Evolutionary conservation across 2,329 filamentous ascomycete species (phyloP), one percentile per base, ranked within the genome.

Genomic region (Zasmidium cellare): DNA sequence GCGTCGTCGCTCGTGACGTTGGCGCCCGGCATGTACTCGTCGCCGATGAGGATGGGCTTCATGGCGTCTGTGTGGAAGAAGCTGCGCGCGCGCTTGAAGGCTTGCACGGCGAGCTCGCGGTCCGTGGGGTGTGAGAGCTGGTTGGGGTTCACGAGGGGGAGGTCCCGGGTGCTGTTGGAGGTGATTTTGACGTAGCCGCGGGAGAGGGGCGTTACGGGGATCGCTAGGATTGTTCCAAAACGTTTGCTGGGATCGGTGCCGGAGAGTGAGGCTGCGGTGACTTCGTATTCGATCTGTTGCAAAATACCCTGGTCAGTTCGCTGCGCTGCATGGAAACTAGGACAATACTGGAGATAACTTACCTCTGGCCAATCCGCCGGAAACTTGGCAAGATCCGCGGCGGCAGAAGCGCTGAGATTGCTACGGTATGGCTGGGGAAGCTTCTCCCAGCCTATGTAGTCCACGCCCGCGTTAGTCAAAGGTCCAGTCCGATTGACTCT

Each of bases 121-220:
- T 76, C 74, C 1, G 63, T 60, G 1, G 65, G 60, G 20, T 72
- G 54, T 2, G 67, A 70, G 1, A 76, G 64, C 71, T 72, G 75
- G 48, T 68, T 68, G 1, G 71, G 71, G 28, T 74, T 63, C 35
- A 76, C 65, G 6, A 67, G 46, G 0, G 75, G 75, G 0, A 61
- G 56, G 44, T 48, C 55, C 12, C 31, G 18, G 19, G 58, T 57
- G 41, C 46, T 31, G 2, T 25, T 46, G 7, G 47, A 53, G 3
- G 50, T 57, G 28, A 60, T 57, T 19, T 50, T 60, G 6, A 60
- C 58, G 11, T 48, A 52, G 18, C 58, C 58, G 11, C 54, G 49
- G 9, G 54, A 57, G 2, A 60, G 47, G 14, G 55, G 55, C 16
- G 55, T 38, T 11, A 57, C 51, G 9, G 55, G 54, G 23, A 56